phyloP scores from a whole-genome alignment of 768 basidiomycete species.

The Phaeotremella skinneri region DNA sequence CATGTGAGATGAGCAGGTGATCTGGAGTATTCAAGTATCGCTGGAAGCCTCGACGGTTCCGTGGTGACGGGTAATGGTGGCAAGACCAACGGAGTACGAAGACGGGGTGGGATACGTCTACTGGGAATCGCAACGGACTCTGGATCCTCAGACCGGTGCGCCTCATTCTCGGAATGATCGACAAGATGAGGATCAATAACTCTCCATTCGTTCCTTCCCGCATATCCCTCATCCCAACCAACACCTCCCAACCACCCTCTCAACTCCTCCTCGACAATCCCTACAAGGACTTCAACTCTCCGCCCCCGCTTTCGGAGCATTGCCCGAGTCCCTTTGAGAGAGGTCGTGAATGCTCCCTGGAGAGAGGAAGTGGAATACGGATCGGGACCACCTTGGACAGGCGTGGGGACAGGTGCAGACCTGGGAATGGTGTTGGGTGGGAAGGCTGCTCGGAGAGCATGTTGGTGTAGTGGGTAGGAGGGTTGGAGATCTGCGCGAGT shows the following conservation, averaged over 20 bases:
- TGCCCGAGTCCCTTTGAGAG: constrained; percentile 45
- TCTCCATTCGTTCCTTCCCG: constrained; percentile 12
- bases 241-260: constrained; percentile 42
- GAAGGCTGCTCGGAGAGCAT: constrained; percentile 31
- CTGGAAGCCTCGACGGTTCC: constrained; percentile 11
- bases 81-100: constrained; percentile 20
- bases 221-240: neutral
- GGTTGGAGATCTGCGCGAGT: constrained; percentile 38
- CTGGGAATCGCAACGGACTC: neutral
- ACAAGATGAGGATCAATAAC: constrained; percentile 22
- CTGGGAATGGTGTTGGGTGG: constrained; percentile 26
- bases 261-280: constrained; percentile 32
- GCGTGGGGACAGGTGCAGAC: constrained; percentile 32
- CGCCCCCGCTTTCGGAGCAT: constrained; percentile 39
- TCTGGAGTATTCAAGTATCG: constrained; percentile 43
- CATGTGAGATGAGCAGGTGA: constrained; percentile 49
- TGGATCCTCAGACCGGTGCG: neutral
- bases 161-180: constrained; percentile 1
- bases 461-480: constrained; percentile 34
- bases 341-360: constrained; percentile 40
- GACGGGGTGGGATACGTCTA: constrained; percentile 28
- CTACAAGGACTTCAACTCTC: constrained; percentile 41
- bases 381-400: constrained; percentile 8
- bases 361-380: constrained; percentile 28
- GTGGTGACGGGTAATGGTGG: constrained; percentile 14